phyloP scores from a whole-genome alignment of 108 stramenopile species.

The Hondaea fermentalgiana region DNA sequence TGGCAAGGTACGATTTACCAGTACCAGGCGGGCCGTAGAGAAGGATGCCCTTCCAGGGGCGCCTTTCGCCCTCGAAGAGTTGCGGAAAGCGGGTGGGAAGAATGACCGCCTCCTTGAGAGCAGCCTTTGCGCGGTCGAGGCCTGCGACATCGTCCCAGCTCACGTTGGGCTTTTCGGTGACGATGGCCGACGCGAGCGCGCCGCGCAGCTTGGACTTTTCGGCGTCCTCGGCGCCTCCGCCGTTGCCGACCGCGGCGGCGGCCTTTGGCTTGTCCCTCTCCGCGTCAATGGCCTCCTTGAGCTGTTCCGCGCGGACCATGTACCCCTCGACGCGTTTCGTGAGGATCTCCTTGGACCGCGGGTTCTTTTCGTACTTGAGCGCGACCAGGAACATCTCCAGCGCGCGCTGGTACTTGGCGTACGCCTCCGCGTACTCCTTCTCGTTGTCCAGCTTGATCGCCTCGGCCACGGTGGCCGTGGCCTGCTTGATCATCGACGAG shows the following conservation, averaged over 20 bases:
- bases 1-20: constrained; percentile 92
- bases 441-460: constrained; percentile 6
- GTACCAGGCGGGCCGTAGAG: constrained; percentile 66
- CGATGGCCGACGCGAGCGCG: constrained; percentile 42
- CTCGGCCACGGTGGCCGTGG: neutral
- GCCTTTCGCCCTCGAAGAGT: constrained; percentile 81
- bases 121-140: constrained; percentile 84
- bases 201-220: constrained; percentile 25
- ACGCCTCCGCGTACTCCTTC: neutral
- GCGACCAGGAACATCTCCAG: constrained; percentile 8
- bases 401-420: constrained; percentile 11
- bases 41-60: constrained; percentile 86
- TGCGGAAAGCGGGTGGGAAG: constrained; percentile 83
- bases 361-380: constrained; percentile 77
- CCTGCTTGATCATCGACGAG: neutral
- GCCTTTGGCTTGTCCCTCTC: constrained; percentile 39
- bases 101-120: constrained; percentile 93
- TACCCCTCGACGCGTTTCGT: constrained; percentile 86
- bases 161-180: constrained; percentile 89
- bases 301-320: constrained; percentile 96
- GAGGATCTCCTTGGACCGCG: constrained; percentile 76
- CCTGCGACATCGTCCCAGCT: constrained; percentile 97
- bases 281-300: constrained; percentile 58
- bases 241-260: constrained; percentile 44
- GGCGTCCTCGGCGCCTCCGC: constrained; percentile 42